Evolutionary conservation across 2,329 filamentous ascomycete genomes (phyloP).

Genomic region (Talaromyces sp.): DNA sequence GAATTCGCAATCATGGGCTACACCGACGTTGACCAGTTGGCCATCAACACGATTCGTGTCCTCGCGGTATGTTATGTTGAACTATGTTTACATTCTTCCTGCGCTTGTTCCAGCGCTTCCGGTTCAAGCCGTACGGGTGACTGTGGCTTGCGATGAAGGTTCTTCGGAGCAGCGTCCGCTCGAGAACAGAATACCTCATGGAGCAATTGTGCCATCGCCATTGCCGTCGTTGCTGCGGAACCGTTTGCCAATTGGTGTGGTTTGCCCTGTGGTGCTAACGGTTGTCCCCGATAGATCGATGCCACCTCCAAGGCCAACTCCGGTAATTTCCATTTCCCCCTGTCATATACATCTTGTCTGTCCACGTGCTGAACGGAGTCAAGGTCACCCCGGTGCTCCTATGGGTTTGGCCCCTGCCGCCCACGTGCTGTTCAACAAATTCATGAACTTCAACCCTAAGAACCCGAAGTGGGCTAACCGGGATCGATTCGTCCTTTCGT

Average conservation of each 20-base stretch:
- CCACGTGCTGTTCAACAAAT: conserved; percentile 97
- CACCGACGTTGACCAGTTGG: conserved; percentile 78
- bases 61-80: conserved; percentile 69
- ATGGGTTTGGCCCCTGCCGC: conserved; percentile 95
- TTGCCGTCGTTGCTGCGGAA: not conserved
- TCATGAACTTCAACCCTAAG: conserved; percentile 99
- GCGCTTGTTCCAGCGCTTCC: conserved; percentile 5
- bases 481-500: conserved; percentile 98
- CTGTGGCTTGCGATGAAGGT: not conserved
- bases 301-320: conserved; percentile 94
- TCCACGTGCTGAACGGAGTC: conserved; percentile 67
- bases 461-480: conserved; percentile 96
- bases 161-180: conserved; percentile 5
- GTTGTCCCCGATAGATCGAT: conserved; percentile 67
- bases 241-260: not conserved
- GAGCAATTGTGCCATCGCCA: not conserved
- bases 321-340: conserved; percentile 40
- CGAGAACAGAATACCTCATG: no score
- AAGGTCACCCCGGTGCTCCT: conserved; percentile 95
- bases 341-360: not conserved
- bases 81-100: not conserved
- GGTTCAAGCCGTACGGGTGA: not conserved
- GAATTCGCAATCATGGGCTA: conserved; percentile 67
- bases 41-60: conserved; percentile 96
- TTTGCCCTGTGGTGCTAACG: not conserved